Conservation (phyloP, 1,139 yeast genomes). For the Suhomyces guaymorum region DNA sequence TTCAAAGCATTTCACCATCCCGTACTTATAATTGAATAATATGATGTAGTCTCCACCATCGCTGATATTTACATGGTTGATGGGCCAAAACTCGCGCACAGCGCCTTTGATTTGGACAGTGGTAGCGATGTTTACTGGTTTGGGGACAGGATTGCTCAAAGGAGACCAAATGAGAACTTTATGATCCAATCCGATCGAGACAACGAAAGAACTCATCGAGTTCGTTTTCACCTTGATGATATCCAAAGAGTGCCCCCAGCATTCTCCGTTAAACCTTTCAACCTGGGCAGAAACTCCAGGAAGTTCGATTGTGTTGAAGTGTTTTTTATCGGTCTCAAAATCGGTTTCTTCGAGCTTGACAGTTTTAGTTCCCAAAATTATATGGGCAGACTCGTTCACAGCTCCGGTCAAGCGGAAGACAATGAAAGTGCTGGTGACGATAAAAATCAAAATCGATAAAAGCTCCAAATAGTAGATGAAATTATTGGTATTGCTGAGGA, state of each 20-base stretch:
- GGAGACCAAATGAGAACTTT: slow-evolving; percentile 77
- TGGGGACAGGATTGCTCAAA: slow-evolving; percentile 28
- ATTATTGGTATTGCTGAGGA: slow-evolving; percentile 23
- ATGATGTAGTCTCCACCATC: slow-evolving; percentile 62
- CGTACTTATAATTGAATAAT: slow-evolving; percentile 51
- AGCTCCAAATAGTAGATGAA: slow-evolving; percentile 37
- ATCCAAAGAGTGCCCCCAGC: slow-evolving; percentile 59
- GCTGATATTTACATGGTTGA: slow-evolving; percentile 60
- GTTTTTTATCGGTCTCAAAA: slow-evolving; percentile 23
- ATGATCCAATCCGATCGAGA: slow-evolving; percentile 74
- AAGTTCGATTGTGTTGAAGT: slow-evolving; percentile 52
- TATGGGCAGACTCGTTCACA: not conserved
- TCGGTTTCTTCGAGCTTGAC: slow-evolving; percentile 17
- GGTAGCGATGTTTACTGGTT: slow-evolving; percentile 49
- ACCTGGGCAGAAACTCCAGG: slow-evolving; percentile 14
- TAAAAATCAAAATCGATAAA: slow-evolving; percentile 26
- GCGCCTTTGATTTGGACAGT: slow-evolving; percentile 30
- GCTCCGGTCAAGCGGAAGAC: slow-evolving; percentile 27
- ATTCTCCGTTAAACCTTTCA: slow-evolving; percentile 11
- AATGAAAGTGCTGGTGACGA: slow-evolving; percentile 30
- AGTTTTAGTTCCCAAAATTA: not conserved
- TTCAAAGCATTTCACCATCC: slow-evolving; percentile 60
- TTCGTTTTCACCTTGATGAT: slow-evolving; percentile 60
- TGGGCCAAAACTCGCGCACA: slow-evolving; percentile 62
- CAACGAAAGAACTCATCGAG: slow-evolving; percentile 56